A percentile compares a stretch with the other conserved stretches of the same genome.
phyloP scores from a whole-genome alignment of 495 filamentous ascomycete genomes.

The Penicillium taxi region DNA sequence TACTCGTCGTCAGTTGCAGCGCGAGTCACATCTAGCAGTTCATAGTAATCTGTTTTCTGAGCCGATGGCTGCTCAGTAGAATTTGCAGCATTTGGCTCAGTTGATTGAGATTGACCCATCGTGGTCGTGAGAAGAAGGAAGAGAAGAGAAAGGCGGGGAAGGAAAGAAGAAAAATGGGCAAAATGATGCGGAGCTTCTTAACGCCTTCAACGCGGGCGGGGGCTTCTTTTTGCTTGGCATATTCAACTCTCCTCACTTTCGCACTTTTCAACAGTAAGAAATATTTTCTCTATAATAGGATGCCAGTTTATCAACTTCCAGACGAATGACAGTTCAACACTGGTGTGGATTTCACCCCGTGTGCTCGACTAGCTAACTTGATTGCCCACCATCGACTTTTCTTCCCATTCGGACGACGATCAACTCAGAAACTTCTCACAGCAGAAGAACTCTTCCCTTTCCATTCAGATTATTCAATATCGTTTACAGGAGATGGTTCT shows the following conservation, averaged over 20 bases:
- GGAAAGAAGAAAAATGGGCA: neutral
- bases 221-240: neutral
- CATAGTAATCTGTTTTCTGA: slow-evolving; percentile 82
- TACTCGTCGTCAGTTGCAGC: slow-evolving; percentile 78
- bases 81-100: slow-evolving; percentile 28
- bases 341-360: slow-evolving; percentile 8
- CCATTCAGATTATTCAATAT: neutral
- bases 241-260: neutral
- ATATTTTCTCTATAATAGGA: slow-evolving; percentile 1
- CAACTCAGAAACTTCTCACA: neutral
- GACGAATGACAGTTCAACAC: slow-evolving; percentile 5
- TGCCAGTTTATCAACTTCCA: slow-evolving; percentile 2
- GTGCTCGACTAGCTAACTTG: neutral
- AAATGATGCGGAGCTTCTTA: no score
- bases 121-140: neutral
- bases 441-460: neutral
- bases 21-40: slow-evolving; percentile 66
- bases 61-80: slow-evolving; percentile 16
- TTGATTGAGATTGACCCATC: slow-evolving; percentile 82
- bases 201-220: no score
- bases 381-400: neutral
- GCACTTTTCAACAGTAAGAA: neutral
- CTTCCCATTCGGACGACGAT: neutral
- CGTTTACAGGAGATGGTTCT: slow-evolving; percentile 25
- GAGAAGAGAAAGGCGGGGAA: slow-evolving; percentile 1